Base-by-base conservation (phyloP, 768 basidiomycete genomes). In the Kwoniella pini region DNA sequence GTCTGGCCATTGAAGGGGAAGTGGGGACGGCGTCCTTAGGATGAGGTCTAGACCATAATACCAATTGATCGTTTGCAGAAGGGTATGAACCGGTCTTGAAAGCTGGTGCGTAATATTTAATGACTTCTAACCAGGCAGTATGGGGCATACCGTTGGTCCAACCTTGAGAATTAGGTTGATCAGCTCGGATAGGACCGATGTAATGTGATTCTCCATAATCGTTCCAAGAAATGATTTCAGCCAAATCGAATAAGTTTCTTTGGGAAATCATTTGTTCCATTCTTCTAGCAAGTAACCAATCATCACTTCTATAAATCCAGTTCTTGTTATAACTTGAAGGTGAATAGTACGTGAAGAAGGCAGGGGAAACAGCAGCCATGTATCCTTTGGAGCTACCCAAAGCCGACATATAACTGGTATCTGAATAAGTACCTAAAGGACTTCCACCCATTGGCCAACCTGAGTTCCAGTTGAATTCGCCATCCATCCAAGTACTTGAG, bases 361-460 rank as follows among this genome's bases (percentile, higher is more conserved):
- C 54, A 1, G 78, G 79, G 27, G 64, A 67, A 52, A 79, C 67
- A 33, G 70, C 67, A 5, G 76, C 71, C 76, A 79, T 78, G 64
- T 79, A 80, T 3, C 62, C 59, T 64, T 77, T 78, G 4, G 33
- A 22, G 19, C 54, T 49, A 13, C 71, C 69, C 42, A 78, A 68
- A 2, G 54, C 68, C 24, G 21, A 40, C 55, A 78, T 65, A 62
- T 72, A 75, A 11, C 17, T 30, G 3, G 30, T 50, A 51, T 78
- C 77, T 24, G 59, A 54, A 0, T 62, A 67, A 17, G 66, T 88
- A 75, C 75, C 86, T 75, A 61, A 65, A 33, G 65, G 55, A 11
- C 28, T 10, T 17, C 55, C 58, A 4, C 76, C 80, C 55, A 82
- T 82, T 2, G 90, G 89, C 90, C 90, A 92, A 36, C 82, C 90